Percentiles rank a stretch among this genome's conserved stretches.
Evolutionary conservation across 2,329 filamentous ascomycete species (phyloP).

Genomic region (Alternaria arbusti): DNA sequence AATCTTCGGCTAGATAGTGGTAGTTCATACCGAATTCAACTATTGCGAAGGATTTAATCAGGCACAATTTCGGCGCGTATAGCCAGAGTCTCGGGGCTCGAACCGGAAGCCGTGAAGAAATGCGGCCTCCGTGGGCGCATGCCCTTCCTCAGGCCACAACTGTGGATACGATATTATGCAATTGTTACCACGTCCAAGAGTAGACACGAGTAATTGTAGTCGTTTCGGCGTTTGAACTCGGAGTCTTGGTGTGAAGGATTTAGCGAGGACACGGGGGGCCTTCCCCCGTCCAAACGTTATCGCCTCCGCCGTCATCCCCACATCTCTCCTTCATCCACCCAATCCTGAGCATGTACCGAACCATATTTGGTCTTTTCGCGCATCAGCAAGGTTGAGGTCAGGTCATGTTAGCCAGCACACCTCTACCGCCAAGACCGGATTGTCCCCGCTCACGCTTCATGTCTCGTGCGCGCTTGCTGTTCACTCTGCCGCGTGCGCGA

Average conservation of each 20-base stretch:
- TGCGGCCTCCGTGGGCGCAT: background rate
- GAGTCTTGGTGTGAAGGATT: slow-evolving; percentile 9
- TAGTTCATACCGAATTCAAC: background rate
- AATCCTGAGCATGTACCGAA: background rate
- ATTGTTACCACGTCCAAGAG: background rate
- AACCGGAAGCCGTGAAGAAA: background rate
- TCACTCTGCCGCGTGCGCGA: slow-evolving; percentile 9
- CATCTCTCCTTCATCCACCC: background rate
- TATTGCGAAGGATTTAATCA: background rate
- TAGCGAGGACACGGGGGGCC: slow-evolving; percentile 2
- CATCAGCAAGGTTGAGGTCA: background rate
- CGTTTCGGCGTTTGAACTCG: background rate
- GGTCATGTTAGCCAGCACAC: slow-evolving; percentile 1
- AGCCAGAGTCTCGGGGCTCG: background rate
- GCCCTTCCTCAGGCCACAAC: background rate
- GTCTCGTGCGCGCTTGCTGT: slow-evolving; percentile 1
- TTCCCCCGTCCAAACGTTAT: slow-evolving; percentile 6
- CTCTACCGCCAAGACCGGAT: slow-evolving; percentile 2
- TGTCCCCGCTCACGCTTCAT: slow-evolving; percentile 1
- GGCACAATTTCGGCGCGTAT: background rate
- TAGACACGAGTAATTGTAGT: background rate
- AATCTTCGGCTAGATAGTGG: background rate
- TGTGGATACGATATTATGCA: background rate
- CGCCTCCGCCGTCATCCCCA: slow-evolving; percentile 7
- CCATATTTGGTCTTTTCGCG: background rate